Evolutionary conservation across 2,329 filamentous ascomycete genomes (phyloP), one percentile per base, ranked within the genome.

Genomic region (Blastomyces emzantsi): DNA sequence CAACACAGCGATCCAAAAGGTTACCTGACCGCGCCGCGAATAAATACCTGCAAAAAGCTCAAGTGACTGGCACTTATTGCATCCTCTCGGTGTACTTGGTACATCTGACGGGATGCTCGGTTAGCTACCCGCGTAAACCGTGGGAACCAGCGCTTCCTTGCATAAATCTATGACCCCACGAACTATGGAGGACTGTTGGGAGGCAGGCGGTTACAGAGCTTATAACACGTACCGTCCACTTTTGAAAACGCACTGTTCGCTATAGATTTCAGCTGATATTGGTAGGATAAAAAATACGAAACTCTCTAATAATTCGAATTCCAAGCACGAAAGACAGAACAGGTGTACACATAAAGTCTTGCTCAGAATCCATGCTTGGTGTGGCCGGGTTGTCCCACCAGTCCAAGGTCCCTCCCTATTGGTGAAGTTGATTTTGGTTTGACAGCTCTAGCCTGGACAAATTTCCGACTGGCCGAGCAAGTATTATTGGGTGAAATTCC

Each of bases 391-490:
- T 17, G 36, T 55, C 2, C 8, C 52, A 19, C 0, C 15, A 15
- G n/a, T 55, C 30, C 30, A 33, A 11, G 17, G 17, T 2, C 19
- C 30, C 6, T 30, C 19, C 19, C 17, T 30, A 55, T 55, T 55
- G 30, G 30, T 4, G 8, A 19, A 4, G 17, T 55, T 33, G 28
- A 11, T 33, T 9, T 30, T 55, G 52, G 30, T 55, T 55, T 55
- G 30, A 55, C 52, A 55, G 15, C 28, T 55, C 52, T 22, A 11
- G 52, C 19, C 52, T n/a, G 33, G 28, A 2, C 19, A 28, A 33
- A 55, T 36, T 55, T 55, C 55, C 55, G n/a, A 36, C 36, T 11
- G 19, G 55, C 33, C 55, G 33, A 57, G 33, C 55, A 56, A 56
- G 30, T 7, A 17, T 19, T n/a, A 56, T 36, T 30, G 52, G 52